Percentiles rank a stretch among this genome's conserved stretches.
phyloP scores from a whole-genome alignment of 768 basidiomycete species.

The Trichaptum fuscoviolaceum region DNA sequence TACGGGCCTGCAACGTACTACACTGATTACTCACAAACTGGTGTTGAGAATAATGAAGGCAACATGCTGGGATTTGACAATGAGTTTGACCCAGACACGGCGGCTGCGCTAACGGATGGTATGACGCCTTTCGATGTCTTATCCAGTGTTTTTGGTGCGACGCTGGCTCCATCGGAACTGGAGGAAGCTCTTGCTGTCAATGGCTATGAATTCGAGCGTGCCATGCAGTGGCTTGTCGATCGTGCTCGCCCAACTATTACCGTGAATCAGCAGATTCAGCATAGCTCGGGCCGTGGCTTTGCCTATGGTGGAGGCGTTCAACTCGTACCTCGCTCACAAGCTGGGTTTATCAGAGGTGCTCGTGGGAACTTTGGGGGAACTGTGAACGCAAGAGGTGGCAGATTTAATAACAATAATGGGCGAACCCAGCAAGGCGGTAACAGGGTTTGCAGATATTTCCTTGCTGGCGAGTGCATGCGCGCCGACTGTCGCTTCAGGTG shows the following conservation, averaged over 20 bases:
- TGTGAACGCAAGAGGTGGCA: slow-evolving; percentile 21
- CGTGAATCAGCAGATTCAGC: background rate
- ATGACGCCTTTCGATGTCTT: slow-evolving; percentile 99
- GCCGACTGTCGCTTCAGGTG: slow-evolving; percentile 98
- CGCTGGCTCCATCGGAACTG: slow-evolving; percentile 83
- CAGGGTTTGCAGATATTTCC: slow-evolving; percentile 92
- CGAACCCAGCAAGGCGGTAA: slow-evolving; percentile 57
- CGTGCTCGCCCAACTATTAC: slow-evolving; percentile 40
- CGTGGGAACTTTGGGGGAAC: slow-evolving; percentile 29
- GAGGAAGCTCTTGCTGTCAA: slow-evolving; percentile 88
- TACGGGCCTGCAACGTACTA: background rate
- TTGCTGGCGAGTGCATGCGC: slow-evolving; percentile 91
- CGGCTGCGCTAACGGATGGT: slow-evolving; percentile 71
- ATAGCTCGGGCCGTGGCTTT: background rate
- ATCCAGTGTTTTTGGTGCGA: slow-evolving; percentile 87
- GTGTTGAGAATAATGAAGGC: slow-evolving; percentile 11
- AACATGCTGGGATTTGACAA: slow-evolving; percentile 2
- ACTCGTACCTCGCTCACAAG: slow-evolving; percentile 11
- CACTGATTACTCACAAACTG: background rate
- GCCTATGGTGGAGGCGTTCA: slow-evolving; percentile 1
- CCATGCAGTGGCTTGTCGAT: slow-evolving; percentile 93
- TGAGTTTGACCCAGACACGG: slow-evolving; percentile 44
- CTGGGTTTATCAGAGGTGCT: slow-evolving; percentile 34
- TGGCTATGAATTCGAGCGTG: slow-evolving; percentile 91
- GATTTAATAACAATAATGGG: slow-evolving; percentile 43